These are phyloP conservation scores for Ramichloridium luteum DNA, from an alignment of 2,329 filamentous ascomycete species.

Conservation along the genomic window DNA sequence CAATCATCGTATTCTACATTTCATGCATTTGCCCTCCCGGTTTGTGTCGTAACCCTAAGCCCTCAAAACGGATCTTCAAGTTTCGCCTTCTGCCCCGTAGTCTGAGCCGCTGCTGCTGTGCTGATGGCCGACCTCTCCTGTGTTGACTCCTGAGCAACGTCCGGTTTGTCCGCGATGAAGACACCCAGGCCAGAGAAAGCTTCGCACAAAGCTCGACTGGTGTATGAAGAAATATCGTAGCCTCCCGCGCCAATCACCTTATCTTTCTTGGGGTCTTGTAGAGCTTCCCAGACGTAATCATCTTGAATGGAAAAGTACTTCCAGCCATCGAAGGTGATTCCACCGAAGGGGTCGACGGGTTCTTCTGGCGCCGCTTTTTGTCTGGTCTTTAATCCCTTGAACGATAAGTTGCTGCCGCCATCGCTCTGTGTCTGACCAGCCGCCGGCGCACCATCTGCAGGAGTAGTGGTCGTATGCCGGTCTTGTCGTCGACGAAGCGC, in stretches of 20 bases:
- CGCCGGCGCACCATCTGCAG: conserved; percentile 33
- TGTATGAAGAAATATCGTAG: conserved; percentile 73
- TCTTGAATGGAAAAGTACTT: conserved; percentile 59
- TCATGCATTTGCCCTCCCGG: too few relatives aligned
- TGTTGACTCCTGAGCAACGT: conserved; percentile 29
- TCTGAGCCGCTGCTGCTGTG: too few relatives aligned
- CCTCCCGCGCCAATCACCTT: conserved; percentile 61
- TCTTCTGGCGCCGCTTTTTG: conserved; percentile 51
- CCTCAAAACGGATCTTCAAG: background rate
- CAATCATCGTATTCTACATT: too few relatives aligned
- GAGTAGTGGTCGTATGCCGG: conserved; percentile 40
- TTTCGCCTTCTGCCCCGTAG: too few relatives aligned
- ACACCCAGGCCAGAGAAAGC: conserved; percentile 83
- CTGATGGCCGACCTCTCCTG: too few relatives aligned
- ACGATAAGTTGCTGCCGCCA: conserved; percentile 38
- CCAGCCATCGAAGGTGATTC: conserved; percentile 49
- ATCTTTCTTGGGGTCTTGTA: conserved; percentile 56
- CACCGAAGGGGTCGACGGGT: conserved; percentile 82
- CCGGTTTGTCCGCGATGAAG: conserved; percentile 65
- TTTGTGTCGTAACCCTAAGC: conserved; percentile 3
- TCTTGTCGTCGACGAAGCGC: conserved; percentile 61
- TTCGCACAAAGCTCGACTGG: conserved; percentile 67
- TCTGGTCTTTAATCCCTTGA: conserved; percentile 64
- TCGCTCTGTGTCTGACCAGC: conserved; percentile 17
- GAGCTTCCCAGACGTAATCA: conserved; percentile 62